Base-by-base conservation (phyloP, 495 filamentous ascomycete species). In the Mycothermus thermophilus region DNA sequence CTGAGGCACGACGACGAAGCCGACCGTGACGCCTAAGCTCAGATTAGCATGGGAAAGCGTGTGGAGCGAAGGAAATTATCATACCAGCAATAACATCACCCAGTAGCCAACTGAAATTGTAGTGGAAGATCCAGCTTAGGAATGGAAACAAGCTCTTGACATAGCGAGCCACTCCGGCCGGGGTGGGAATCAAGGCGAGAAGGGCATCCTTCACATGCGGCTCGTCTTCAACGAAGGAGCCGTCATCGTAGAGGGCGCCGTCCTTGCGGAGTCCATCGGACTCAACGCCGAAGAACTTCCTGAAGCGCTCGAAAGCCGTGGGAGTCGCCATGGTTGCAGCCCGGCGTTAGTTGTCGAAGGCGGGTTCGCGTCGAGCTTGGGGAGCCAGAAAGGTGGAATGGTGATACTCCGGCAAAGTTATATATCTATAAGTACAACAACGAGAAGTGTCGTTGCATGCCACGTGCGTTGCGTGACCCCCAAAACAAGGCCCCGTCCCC, bases 151-250 rank as follows among this genome's bases (percentile, higher is more conserved):
- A 44, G n/a, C 47, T 50, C 9, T 42, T 38, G 33, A 74, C 38
- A 44, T 88, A 93, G 1, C 55, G 39, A 8, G 40, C 26, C 18
- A 77, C 24, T 4, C 77, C 66, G 1, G 42, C 31, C 5, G 55
- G 42, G 9, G 63, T 63, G 2, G 86, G 85, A 5, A 60, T 47
- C 24, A 75, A 44, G 7, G 73, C 60, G 2, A 48, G 47, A 26
- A 93, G 36, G 74, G 77, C 87, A 47, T 86, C 82, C 8, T 51
- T 37, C 2, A 66, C 59, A 2, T 75, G 79, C 4, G 86, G 86
- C 46, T 93, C 85, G 3, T 67, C 56, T 54, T 93, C 85, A 27
- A 83, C 62, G 45, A 80, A 93, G 35, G 74, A 72, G 39, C 83
- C 82, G 24, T 50, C 46, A 7, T 47, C 36, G 23, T 44, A 34